phyloP scores from a whole-genome alignment of 768 basidiomycete genomes.

The Mycena leptocephala region DNA sequence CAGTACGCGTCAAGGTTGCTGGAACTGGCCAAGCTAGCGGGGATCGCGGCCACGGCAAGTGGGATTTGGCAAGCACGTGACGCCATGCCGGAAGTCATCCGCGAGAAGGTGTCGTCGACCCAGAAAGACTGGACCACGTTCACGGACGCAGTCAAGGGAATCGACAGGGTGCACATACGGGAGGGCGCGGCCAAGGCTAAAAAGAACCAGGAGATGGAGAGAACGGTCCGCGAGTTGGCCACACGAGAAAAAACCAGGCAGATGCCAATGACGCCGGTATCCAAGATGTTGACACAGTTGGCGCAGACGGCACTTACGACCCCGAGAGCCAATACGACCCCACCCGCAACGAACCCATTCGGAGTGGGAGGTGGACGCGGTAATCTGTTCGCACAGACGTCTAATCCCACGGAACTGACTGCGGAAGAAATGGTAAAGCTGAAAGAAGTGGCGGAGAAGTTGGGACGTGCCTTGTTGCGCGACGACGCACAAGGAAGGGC shows the following conservation, averaged over 20 bases:
- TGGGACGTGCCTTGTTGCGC: no score
- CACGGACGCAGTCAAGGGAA: neutral
- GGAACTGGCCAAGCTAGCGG: neutral
- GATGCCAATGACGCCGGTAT: no score
- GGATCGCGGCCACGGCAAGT: neutral
- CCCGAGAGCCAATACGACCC: no score
- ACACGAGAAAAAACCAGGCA: neutral
- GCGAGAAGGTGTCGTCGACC: neutral
- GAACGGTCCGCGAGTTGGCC: neutral
- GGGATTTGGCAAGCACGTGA: neutral
- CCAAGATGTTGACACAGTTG: no score
- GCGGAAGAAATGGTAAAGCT: no score
- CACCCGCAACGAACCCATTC: no score
- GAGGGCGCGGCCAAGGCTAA: neutral
- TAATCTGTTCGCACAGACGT: no score
- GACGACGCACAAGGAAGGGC: no score
- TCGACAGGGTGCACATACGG: neutral
- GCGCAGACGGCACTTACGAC: no score
- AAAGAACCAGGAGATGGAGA: neutral
- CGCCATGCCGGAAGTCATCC: neutral
- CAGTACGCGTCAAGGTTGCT: constrained; percentile 21
- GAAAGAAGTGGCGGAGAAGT: no score
- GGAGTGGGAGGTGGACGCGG: no score
- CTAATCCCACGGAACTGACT: no score
- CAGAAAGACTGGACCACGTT: neutral